Base-by-base conservation (phyloP, 1,284 basidiomycete species). In the Cutaneotrichosporon arboriforme region DNA sequence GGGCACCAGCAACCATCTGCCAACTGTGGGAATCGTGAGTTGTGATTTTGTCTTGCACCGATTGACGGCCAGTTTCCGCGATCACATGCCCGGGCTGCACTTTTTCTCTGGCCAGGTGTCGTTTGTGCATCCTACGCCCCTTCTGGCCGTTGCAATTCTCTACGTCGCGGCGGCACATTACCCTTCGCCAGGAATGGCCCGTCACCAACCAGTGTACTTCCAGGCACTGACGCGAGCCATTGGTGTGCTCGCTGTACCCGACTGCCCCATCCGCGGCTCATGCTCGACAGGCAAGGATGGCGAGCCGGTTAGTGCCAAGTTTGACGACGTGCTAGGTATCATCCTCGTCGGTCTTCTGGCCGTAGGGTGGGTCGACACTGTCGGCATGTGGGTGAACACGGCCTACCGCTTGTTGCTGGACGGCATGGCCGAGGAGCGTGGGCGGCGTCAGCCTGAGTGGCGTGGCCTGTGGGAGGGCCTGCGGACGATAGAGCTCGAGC, bases 41-140 rank as follows among this genome's bases (percentile, higher is more conserved):
- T 4, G 18, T 7, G 20, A 14, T 17, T 22, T 1, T 15, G 13
- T 4, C 5, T 2, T 4, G 8, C 13, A 21, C 4, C 38, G 22
- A 8, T 50, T 49, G 52, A 51, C 46, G n/a, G 12, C n/a, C 46
- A 60, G 59, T 0, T 61, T 61, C 57, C 60, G 60, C 13, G 49
- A 52, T 7, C 51, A 61, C 42, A 61, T 61, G 60, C 60, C 60
- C 3, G 60, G 60, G 1, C 38, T 61, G 22, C 60, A 61, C 46
- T 61, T 61, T 46, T 53, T 61, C 36, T 52, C 52, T 3, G 55
- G 57, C n/a, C 54, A 58, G 31, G 60, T 61, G 23, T 61, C 60
- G n/a, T 61, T 61, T 39, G 40, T 38, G 5, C 43, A 59, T 21
- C 60, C 60, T 4, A 54, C 60, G 4, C 60, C 57, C 5, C 52